Evolutionary conservation across 345 rosid species (phyloP).

Genomic region (Salix arbutifolia): DNA sequence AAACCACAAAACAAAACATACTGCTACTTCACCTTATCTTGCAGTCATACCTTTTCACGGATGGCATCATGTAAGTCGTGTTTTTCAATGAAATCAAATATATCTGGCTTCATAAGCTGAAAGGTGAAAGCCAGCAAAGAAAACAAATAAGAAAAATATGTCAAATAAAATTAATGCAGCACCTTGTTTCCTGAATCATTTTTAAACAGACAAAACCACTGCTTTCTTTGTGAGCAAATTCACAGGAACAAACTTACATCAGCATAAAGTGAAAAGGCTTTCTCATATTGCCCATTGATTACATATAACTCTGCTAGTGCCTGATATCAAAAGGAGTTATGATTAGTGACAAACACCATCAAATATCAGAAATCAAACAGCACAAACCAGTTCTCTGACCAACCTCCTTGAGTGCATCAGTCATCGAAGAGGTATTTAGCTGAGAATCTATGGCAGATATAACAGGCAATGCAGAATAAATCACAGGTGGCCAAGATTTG

Average conservation of each 20-base stretch:
- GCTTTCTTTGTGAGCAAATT: neutral
- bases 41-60: slow-evolving; percentile 80
- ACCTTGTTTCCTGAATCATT: neutral
- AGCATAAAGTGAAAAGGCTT: slow-evolving; percentile 85
- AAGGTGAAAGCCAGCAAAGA: slow-evolving; percentile 19
- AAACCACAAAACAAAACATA: slow-evolving; percentile 8
- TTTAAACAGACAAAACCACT: neutral
- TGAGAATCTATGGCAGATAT: slow-evolving; percentile 98
- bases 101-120: slow-evolving; percentile 93
- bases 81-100: slow-evolving; percentile 81
- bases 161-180: slow-evolving; percentile 6
- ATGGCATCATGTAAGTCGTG: slow-evolving; percentile 76
- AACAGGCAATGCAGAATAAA: slow-evolving; percentile 83
- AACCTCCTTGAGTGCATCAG: slow-evolving; percentile 94
- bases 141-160: slow-evolving; percentile 13
- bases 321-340: slow-evolving; percentile 36
- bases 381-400: slow-evolving; percentile 6
- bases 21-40: slow-evolving; percentile 7
- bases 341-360: slow-evolving; percentile 13
- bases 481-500: slow-evolving; percentile 82
- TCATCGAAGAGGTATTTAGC: slow-evolving; percentile 89
- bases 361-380: slow-evolving; percentile 21
- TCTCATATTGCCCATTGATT: slow-evolving; percentile 80
- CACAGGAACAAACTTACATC: slow-evolving; percentile 59
- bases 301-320: slow-evolving; percentile 90